Evolutionary conservation across 148 eudicot genomes (phyloP).

Genomic region (Vaccinium myrtillus): DNA sequence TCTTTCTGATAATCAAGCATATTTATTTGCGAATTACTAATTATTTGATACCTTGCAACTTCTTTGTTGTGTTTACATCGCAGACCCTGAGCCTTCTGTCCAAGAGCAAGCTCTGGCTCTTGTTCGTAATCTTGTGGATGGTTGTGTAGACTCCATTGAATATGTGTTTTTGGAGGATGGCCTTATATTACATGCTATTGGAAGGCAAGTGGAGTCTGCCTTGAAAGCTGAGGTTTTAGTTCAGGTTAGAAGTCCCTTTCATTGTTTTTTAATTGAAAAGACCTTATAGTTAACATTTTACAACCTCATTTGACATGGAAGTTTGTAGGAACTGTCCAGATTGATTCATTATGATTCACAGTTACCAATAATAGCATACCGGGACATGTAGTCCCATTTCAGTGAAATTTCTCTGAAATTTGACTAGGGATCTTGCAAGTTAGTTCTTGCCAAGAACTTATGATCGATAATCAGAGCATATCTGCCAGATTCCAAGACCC

Average conservation of each 20-base stretch:
- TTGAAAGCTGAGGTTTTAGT: conserved; percentile 62
- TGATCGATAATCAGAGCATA: neutral
- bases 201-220: conserved; percentile 54
- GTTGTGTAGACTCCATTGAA: conserved; percentile 57
- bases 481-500: neutral
- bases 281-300: neutral
- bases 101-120: conserved; percentile 94
- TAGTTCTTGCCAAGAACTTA: neutral
- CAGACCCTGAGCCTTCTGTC: conserved; percentile 84
- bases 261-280: neutral
- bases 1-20: neutral
- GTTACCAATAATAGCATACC: neutral
- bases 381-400: neutral
- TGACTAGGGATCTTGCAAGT: neutral
- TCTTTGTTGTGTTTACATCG: conserved; percentile 9
- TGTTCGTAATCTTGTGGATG: conserved; percentile 83
- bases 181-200: conserved; percentile 64
- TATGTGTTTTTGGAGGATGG: conserved; percentile 65
- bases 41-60: neutral
- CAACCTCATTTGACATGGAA: neutral
- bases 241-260: conserved; percentile 55
- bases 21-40: neutral
- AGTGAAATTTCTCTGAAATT: neutral
- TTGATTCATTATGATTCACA: neutral
- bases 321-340: neutral